phyloP scores from a whole-genome alignment of 495 filamentous ascomycete genomes.

The Ascobolus immersus region DNA sequence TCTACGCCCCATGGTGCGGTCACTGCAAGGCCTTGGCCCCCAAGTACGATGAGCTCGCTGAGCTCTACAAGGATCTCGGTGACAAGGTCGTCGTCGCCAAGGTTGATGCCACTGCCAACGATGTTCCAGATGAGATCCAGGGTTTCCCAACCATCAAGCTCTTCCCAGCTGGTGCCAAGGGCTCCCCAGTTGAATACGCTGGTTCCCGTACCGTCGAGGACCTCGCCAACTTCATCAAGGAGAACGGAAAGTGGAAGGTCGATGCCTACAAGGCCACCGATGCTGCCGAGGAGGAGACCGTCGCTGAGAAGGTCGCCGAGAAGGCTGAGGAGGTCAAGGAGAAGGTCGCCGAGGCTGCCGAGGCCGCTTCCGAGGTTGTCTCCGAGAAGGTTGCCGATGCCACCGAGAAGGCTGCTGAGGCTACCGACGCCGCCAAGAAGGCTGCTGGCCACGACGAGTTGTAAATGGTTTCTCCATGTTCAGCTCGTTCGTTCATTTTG shows the following conservation, averaged over 20 bases:
- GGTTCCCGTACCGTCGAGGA: conserved; percentile 84
- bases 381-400: conserved; percentile 17
- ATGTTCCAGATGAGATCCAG: conserved; percentile 69
- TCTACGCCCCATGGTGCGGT: conserved; percentile 97
- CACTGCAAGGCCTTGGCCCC: conserved; percentile 92
- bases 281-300: conserved; percentile 21
- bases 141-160: conserved; percentile 99
- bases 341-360: conserved; percentile 25
- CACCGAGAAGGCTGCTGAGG: conserved; percentile 19
- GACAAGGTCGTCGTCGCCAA: conserved; percentile 85
- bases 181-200: conserved; percentile 56
- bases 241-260: conserved; percentile 73
- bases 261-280: conserved; percentile 29
- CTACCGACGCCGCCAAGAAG: conserved; percentile 21
- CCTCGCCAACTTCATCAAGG: conserved; percentile 74
- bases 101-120: conserved; percentile 58
- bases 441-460: conserved; percentile 37
- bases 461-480: conserved; percentile 27
- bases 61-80: conserved; percentile 50
- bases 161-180: conserved; percentile 75
- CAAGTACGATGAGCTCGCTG: conserved; percentile 76
- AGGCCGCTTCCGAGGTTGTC: conserved; percentile 25
- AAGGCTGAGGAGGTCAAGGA: conserved; percentile 25
- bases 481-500: too few species aligned
- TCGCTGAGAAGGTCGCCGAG: conserved; percentile 22